A percentile compares a stretch with the other conserved stretches of the same genome.
phyloP scores from a whole-genome alignment of 108 stramenopile species.

The Heterococcus sp. region DNA sequence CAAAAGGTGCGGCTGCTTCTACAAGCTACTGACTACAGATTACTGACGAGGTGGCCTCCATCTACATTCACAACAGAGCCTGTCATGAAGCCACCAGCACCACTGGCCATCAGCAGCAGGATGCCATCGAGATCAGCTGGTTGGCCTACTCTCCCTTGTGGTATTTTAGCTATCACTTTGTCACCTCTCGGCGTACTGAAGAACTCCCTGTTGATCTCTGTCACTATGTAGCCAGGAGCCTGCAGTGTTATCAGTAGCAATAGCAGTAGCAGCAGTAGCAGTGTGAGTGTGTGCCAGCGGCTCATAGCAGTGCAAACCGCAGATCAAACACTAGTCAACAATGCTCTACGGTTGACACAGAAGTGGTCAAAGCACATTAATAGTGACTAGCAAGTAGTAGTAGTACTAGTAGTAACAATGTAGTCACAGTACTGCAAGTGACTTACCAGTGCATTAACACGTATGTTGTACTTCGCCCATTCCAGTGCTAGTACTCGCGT shows the following conservation, averaged over 20 bases:
- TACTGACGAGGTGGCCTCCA: constrained; percentile 25
- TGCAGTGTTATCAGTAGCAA: no score
- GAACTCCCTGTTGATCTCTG: constrained; percentile 37
- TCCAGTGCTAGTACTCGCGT: constrained; percentile 31
- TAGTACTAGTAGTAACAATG: no score
- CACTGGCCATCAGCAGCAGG: constrained; percentile 25
- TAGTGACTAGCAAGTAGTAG: no score
- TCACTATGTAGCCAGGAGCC: constrained; percentile 33
- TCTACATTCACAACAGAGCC: constrained; percentile 23
- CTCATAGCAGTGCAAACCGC: no score
- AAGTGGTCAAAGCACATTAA: no score
- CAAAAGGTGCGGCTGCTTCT: no score
- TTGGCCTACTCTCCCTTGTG: constrained; percentile 21
- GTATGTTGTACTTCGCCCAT: constrained; percentile 36
- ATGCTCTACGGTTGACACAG: no score
- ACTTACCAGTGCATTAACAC: constrained; percentile 32
- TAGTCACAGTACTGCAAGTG: no score
- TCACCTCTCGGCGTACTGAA: background rate
- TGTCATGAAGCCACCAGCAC: constrained; percentile 30
- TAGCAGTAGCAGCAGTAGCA: no score
- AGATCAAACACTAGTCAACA: no score
- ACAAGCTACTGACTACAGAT: constrained; percentile 14
- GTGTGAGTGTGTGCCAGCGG: no score
- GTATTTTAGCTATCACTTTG: constrained; percentile 5
- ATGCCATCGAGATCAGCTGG: constrained; percentile 29